Evolutionary conservation across 2,329 filamentous ascomycete genomes (phyloP), one percentile per base, ranked within the genome.

Genomic region (Botrytis paeoniae): DNA sequence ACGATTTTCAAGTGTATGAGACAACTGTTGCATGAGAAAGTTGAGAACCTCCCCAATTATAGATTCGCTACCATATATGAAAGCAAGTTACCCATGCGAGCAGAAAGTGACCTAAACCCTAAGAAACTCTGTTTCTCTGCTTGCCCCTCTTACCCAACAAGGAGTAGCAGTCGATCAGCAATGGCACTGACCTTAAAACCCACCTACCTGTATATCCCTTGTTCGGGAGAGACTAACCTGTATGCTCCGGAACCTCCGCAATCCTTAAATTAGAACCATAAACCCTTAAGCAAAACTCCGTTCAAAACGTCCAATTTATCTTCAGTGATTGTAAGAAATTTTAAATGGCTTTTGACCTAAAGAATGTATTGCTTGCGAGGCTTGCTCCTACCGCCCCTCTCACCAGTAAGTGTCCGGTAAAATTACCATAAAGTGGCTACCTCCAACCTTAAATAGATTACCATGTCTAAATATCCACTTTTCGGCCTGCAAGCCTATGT

Each of bases 381-480:
- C 29, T 54, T 29, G 35, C 45, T 39, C 4, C 18, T 54, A 41
- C 35, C 35, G 25, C 37, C 32, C 35, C 48, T 29, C 35, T 29
- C 35, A 10, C 25, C 51, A 39, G 32, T 48, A 22, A 41, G 51
- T 14, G 48, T 10, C 48, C 35, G 64, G 32, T 39, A 66, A 66
- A 39, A 39, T 54, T 54, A 57, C 48, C 64, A 68, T 35, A 54
- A 29, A 37, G 35, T 57, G 35, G 51, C n/a, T 68, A 18, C 35
- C 48, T 29, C 48, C 64, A 68, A 68, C 64, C 35, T 57, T 57
- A 68, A 57, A 54, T 68, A 68, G 25, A 57, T 68, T 68, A 12
- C 45, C 22, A 48, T 39, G 45, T 9, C 64, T 22, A 32, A 20
- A 14, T 39, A 68, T n/a, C 64, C 64, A 68, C 64, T 68, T 51